Evolutionary conservation across 1,284 basidiomycete species (phyloP).

Genomic region (Boletus sp.): DNA sequence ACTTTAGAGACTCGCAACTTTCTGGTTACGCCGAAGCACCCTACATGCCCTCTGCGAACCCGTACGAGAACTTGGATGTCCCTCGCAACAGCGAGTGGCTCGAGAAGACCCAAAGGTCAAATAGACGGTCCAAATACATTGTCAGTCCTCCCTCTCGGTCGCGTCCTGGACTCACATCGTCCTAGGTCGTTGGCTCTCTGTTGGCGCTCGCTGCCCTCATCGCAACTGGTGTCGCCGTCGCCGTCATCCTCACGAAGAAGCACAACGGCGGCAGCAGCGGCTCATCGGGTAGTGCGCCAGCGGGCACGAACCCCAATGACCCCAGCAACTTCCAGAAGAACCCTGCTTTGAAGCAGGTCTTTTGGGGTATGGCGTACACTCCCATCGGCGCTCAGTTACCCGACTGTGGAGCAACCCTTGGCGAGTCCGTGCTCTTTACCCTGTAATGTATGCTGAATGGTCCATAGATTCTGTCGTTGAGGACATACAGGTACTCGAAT

Average conservation of each 20-base stretch:
- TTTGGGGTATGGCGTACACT: slow-evolving; percentile 75
- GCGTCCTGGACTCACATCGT: background rate
- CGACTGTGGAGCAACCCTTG: slow-evolving; percentile 44
- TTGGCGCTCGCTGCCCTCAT: slow-evolving; percentile 29
- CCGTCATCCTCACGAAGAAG: slow-evolving; percentile 35
- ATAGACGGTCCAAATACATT: slow-evolving; percentile 32
- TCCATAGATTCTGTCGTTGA: slow-evolving; percentile 40
- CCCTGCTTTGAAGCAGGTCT: slow-evolving; percentile 53
- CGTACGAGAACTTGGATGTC: slow-evolving; percentile 26
- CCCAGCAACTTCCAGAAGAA: slow-evolving; percentile 66
- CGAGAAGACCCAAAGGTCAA: slow-evolving; percentile 28
- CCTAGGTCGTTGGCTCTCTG: slow-evolving; percentile 33
- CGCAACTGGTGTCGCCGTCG: slow-evolving; percentile 28
- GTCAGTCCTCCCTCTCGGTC: slow-evolving; percentile 20
- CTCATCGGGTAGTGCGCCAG: slow-evolving; percentile 22
- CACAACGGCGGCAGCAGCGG: slow-evolving; percentile 1
- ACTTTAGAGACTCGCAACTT: slow-evolving; percentile 26
- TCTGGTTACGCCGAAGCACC: slow-evolving; percentile 26
- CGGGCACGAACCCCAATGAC: slow-evolving; percentile 49
- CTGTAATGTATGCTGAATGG: slow-evolving; percentile 1
- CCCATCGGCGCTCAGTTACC: slow-evolving; percentile 54
- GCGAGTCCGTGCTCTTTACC: slow-evolving; percentile 30
- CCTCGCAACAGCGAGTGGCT: slow-evolving; percentile 33
- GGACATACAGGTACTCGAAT: slow-evolving; percentile 45
- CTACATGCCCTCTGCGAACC: slow-evolving; percentile 25